Percentiles rank a stretch among this genome's conserved stretches.
These are phyloP conservation scores for Astrocystis sublimbata DNA, from an alignment of 495 filamentous ascomycete genomes.

Conservation along the genomic window DNA sequence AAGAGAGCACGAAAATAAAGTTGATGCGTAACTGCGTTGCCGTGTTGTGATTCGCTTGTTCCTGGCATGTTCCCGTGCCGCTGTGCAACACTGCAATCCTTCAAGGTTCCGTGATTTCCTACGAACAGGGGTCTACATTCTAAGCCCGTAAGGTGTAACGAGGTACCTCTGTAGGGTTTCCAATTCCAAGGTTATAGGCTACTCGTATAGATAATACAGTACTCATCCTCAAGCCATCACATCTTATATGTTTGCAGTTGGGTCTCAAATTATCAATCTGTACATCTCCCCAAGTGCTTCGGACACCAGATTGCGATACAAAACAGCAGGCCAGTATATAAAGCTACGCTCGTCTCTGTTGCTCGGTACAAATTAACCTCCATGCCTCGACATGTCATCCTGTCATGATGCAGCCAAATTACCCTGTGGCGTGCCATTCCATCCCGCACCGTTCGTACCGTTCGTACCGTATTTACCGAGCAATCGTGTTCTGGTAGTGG, in stretches of 20 bases:
- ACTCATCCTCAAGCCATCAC: too few relatives aligned
- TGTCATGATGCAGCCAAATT: constrained; percentile 12
- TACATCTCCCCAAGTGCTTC: too few relatives aligned
- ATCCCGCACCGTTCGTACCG: background rate
- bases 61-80: background rate
- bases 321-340: background rate
- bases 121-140: background rate
- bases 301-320: background rate
- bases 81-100: background rate
- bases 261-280: too few relatives aligned
- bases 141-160: too few relatives aligned
- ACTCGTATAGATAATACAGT: too few relatives aligned
- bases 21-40: background rate
- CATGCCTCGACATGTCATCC: background rate
- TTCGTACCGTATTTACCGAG: too few relatives aligned
- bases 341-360: background rate
- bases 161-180: background rate
- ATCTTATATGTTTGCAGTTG: too few relatives aligned
- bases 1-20: background rate
- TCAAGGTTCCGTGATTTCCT: background rate
- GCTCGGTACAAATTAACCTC: too few relatives aligned
- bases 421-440: background rate
- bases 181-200: too few relatives aligned
- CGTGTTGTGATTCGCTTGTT: background rate
- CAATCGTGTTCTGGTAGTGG: background rate